These are phyloP conservation scores for Fusarium sp. DNA, from an alignment of 2,329 filamentous ascomycete genomes.

Conservation along the genomic window DNA sequence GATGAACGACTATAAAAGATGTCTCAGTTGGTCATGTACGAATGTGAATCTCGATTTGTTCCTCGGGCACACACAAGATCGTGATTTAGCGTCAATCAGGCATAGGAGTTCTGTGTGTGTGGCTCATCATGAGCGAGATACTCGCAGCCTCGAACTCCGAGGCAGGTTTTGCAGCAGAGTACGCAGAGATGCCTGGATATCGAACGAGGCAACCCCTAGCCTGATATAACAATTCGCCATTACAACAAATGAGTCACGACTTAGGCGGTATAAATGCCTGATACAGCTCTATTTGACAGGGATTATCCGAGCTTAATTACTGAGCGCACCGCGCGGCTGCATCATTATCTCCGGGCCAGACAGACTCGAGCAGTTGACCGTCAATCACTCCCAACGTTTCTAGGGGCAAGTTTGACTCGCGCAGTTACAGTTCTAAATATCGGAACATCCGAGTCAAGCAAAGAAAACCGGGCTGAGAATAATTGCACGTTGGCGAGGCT, in stretches of 20 bases:
- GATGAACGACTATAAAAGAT: constrained; percentile 31
- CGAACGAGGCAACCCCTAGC: constrained; percentile 2
- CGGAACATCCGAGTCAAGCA: constrained; percentile 20
- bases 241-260: constrained; percentile 5
- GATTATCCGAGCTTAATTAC: constrained; percentile 27
- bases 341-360: constrained; percentile 11
- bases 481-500: background rate
- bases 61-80: no score
- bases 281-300: constrained; percentile 33
- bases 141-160: background rate
- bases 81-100: constrained; percentile 4
- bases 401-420: constrained; percentile 24
- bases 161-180: background rate
- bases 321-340: constrained; percentile 38
- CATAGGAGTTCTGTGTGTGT: background rate
- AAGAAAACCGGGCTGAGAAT: background rate
- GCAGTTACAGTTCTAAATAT: background rate
- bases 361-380: background rate
- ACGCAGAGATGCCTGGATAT: background rate
- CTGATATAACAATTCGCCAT: constrained; percentile 6
- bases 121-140: no score
- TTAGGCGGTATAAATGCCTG: constrained; percentile 28
- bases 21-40: background rate
- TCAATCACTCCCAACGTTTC: background rate
- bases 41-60: no score